Evolutionary conservation across 2,329 filamentous ascomycete species (phyloP).

Genomic region (Calonectria montana): DNA sequence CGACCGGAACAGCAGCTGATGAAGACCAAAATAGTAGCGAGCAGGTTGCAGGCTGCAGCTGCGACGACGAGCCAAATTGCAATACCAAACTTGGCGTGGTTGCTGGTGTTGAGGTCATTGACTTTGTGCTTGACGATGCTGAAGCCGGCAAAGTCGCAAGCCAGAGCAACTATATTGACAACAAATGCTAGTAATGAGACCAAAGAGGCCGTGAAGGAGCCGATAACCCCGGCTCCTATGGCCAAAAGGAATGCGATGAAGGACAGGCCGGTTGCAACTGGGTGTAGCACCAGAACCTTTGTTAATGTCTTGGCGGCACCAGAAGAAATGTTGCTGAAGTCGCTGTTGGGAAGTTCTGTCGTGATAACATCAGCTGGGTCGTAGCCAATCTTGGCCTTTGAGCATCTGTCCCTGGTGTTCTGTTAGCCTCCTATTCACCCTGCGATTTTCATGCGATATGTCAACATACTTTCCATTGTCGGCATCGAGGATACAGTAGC

Average conservation of each 20-base stretch:
- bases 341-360: constrained; percentile 43
- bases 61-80: constrained; percentile 71
- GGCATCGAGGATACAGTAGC: constrained; percentile 60
- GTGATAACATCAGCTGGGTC: constrained; percentile 60
- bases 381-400: constrained; percentile 64
- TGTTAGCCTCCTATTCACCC: constrained; percentile 19
- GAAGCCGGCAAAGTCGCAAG: constrained; percentile 70
- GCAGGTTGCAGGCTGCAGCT: constrained; percentile 64
- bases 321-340: constrained; percentile 56
- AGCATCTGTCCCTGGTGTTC: constrained; percentile 58
- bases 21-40: constrained; percentile 68
- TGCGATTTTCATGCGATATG: neutral
- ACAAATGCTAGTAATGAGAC: constrained; percentile 63
- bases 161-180: constrained; percentile 60
- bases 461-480: constrained; percentile 37
- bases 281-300: constrained; percentile 71
- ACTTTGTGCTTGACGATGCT: constrained; percentile 64
- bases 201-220: constrained; percentile 63
- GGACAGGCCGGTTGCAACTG: constrained; percentile 66
- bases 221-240: constrained; percentile 62
- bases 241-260: constrained; percentile 70
- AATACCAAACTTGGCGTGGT: constrained; percentile 61
- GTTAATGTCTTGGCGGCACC: constrained; percentile 63
- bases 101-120: constrained; percentile 57
- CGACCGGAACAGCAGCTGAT: constrained; percentile 69